Evolutionary conservation across 2,329 filamentous ascomycete species (phyloP), one percentile per base, ranked within the genome.

Genomic region (Fusarium napiforme): DNA sequence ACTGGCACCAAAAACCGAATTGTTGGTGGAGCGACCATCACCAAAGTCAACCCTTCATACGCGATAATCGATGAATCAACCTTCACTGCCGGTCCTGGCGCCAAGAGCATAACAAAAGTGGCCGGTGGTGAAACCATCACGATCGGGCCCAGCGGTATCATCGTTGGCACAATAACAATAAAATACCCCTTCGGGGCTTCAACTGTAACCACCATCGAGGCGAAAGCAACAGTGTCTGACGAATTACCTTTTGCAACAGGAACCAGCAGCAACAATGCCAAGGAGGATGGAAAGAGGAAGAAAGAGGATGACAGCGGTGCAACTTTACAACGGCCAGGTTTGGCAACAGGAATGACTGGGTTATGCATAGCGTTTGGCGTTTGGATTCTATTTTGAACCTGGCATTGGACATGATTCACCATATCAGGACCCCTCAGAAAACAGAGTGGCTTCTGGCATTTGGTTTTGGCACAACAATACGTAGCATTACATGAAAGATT

Each of bases 11-110:
- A 81, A 5, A 85, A 83, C 74, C 85, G 84, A 47, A 83, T 88
- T 62, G 83, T 87, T 14, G 87, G 87, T 58, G 87, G 87, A 16
- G 87, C 84, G 21, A 88, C 87, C 7, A 81, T 89, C 59, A 87
- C 86, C 21, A 83, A 86, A 73, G 74, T 88, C 14, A 85, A 84
- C n/a, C 79, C 84, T 2, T 86, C 84, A 6, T 79, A 84, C 18
- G 83, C 87, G 3, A 83, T 90, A 34, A 81, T 92, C 55, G 81
- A 83, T 40, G 85, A 85, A 39, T 80, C 80, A 6, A 88, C 85
- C 0, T 89, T 88, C 73, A 87, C 85, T 4, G 79, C 90, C 55
- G 87, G 87, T 0, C 82, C 85, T 1, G 83, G 82, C 16, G 81
- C 82, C 5, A 78, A 78, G n/a, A 77, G 77, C 16, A 85, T 80